Evolutionary conservation across 2,329 filamentous ascomycete species (phyloP).

Genomic region (Dactylellina cionopaga): DNA sequence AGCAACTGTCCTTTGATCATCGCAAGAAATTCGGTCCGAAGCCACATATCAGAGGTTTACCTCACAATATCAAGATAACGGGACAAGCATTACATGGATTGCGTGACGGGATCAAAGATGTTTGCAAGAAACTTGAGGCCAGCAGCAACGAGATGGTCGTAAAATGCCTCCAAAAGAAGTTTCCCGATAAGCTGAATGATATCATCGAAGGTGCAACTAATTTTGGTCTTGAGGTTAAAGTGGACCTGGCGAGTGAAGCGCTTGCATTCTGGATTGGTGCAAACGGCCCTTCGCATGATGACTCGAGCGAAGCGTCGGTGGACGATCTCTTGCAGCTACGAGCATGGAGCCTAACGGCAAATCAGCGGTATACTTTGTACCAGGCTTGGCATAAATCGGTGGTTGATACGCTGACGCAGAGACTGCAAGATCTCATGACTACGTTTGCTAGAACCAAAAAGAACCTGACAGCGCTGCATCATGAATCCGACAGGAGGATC

Average conservation of each 20-base stretch:
- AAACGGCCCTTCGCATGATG: not conserved
- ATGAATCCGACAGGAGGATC: constrained; percentile 62
- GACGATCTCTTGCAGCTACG: constrained; percentile 13
- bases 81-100: not conserved
- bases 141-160: not conserved
- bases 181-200: constrained; percentile 5
- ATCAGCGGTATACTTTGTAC: constrained; percentile 7
- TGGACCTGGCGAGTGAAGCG: not conserved
- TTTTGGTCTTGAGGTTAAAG: not conserved
- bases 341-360: not conserved
- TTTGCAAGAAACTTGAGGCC: constrained; percentile 3
- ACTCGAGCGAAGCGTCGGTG: not conserved
- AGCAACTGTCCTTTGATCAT: constrained; percentile 26
- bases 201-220: not conserved
- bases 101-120: not conserved
- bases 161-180: constrained; percentile 8
- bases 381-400: constrained; percentile 13
- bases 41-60: not conserved
- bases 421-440: not conserved
- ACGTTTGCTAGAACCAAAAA: constrained; percentile 28
- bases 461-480: constrained; percentile 55
- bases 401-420: constrained; percentile 18
- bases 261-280: not conserved
- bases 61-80: not conserved
- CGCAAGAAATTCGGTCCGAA: constrained; percentile 4